These are phyloP conservation scores for Liquidambar formosana DNA, from an alignment of 164 flowering plant species.

Conservation along the genomic window DNA sequence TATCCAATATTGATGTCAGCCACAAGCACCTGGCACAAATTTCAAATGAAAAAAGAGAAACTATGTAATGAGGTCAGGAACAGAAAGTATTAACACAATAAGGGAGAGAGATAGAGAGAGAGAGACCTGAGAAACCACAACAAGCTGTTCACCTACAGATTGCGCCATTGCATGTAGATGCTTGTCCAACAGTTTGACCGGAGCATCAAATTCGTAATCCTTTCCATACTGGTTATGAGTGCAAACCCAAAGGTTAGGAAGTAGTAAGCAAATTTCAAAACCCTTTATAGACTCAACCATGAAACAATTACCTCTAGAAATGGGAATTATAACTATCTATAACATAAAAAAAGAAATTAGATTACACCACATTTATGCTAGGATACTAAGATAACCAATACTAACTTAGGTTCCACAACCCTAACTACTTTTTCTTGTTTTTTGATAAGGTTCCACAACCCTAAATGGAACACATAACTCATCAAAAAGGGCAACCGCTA, in stretches of 20 bases:
- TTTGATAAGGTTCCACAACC: background rate
- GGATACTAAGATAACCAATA: too few relatives aligned
- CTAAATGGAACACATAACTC: background rate
- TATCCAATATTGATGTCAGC: constrained; percentile 90
- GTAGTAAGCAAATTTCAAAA: background rate
- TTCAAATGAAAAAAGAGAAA: background rate
- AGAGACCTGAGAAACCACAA: constrained; percentile 90
- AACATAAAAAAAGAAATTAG: background rate
- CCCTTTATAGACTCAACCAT: background rate
- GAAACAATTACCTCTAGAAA: background rate
- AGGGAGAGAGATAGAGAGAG: constrained; percentile 9
- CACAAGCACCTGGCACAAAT: constrained; percentile 64
- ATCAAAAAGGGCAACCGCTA: background rate
- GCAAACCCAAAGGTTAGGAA: background rate
- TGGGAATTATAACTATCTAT: background rate
- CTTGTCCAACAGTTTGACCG: constrained; percentile 78
- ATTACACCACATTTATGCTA: background rate
- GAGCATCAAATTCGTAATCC: constrained; percentile 15
- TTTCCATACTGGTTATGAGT: constrained; percentile 10
- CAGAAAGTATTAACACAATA: background rate
- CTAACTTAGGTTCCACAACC: background rate
- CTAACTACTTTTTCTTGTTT: background rate
- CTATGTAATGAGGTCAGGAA: background rate
- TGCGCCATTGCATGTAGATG: constrained; percentile 75
- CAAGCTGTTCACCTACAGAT: constrained; percentile 80